Percentiles rank a stretch among this genome's conserved stretches.
These are phyloP conservation scores for Stemphylium beticola DNA, from an alignment of 2,329 filamentous ascomycete genomes.

Conservation along the genomic window DNA sequence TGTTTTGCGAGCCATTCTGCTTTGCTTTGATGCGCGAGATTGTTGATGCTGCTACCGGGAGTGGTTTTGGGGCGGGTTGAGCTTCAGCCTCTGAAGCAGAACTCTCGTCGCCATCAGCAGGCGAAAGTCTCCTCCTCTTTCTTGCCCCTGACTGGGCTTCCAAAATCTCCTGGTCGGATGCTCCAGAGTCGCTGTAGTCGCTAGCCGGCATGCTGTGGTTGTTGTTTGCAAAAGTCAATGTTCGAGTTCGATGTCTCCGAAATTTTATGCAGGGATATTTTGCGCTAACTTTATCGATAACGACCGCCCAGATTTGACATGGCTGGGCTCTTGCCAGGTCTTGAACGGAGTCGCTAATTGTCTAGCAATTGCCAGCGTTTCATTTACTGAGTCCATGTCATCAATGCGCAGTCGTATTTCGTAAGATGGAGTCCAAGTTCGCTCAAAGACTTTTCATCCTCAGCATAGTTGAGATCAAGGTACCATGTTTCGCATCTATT, in stretches of 20 bases:
- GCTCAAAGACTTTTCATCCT: no score
- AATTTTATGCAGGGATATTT: conserved; percentile 35
- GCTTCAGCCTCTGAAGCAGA: conserved; percentile 24
- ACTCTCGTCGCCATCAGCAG: conserved; percentile 14
- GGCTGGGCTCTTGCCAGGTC: no score
- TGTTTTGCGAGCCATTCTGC: conserved; percentile 17
- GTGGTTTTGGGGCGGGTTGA: conserved; percentile 11
- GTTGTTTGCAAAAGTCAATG: background rate
- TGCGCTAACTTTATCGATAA: conserved; percentile 39
- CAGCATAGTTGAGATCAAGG: no score
- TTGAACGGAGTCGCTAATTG: no score
- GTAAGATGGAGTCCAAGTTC: no score
- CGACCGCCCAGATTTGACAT: background rate
- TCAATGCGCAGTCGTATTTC: no score
- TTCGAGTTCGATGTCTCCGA: conserved; percentile 16
- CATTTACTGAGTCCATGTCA: no score
- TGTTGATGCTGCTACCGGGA: conserved; percentile 27
- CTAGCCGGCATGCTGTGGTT: conserved; percentile 19
- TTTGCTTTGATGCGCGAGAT: conserved; percentile 47
- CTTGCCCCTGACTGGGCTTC: conserved; percentile 42
- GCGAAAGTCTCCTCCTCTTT: conserved; percentile 47
- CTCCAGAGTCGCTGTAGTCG: conserved; percentile 26
- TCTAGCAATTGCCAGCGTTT: no score
- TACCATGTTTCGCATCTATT: no score
- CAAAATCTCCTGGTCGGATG: conserved; percentile 36